A percentile compares a stretch with the other conserved stretches of the same genome.
phyloP scores from a whole-genome alignment of 257 asterid species.

The Phtheirospermum japonicum region DNA sequence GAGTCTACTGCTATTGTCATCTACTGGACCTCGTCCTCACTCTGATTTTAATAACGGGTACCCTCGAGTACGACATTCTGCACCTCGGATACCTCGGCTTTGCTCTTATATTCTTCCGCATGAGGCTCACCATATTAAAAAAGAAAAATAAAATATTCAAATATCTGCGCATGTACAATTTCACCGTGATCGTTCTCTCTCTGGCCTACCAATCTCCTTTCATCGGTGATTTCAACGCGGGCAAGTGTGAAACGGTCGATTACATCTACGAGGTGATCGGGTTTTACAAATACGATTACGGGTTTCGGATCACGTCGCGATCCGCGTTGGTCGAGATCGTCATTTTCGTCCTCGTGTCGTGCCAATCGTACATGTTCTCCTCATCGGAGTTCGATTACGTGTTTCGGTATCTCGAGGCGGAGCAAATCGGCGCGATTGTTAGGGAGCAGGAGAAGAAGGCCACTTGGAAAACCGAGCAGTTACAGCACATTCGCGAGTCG shows the following conservation, averaged over 20 bases:
- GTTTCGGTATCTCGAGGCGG: constrained; percentile 98
- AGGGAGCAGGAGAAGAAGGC: constrained; percentile 97
- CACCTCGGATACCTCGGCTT: constrained; percentile 96
- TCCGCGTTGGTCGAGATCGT: constrained; percentile 95
- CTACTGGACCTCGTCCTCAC: constrained; percentile 95
- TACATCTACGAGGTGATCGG: constrained; percentile 94
- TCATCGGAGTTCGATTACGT: constrained; percentile 96
- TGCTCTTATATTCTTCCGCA: constrained; percentile 92
- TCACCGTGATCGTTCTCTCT: constrained; percentile 88
- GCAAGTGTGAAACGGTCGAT: constrained; percentile 83
- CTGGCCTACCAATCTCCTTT: constrained; percentile 97
- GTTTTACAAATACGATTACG: constrained; percentile 92
- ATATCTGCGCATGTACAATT: constrained; percentile 80
- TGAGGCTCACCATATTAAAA: constrained; percentile 86
- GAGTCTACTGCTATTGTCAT: constrained; percentile 98
- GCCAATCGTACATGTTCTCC: constrained; percentile 95
- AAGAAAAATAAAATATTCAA: constrained; percentile 91
- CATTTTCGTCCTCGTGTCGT: constrained; percentile 84
- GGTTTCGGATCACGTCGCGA: constrained; percentile 95
- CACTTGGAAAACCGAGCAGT: constrained; percentile 88
- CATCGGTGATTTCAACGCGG: constrained; percentile 68
- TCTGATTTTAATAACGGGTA: constrained; percentile 84
- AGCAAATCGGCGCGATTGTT: constrained; percentile 97
- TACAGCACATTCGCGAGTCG: constrained; percentile 85
- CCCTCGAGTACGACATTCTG: constrained; percentile 91